A percentile compares a stretch with the other conserved stretches of the same genome.
Conservation (phyloP, 2,329 filamentous ascomycete species). For the Dothiorella sarmentorum region DNA sequence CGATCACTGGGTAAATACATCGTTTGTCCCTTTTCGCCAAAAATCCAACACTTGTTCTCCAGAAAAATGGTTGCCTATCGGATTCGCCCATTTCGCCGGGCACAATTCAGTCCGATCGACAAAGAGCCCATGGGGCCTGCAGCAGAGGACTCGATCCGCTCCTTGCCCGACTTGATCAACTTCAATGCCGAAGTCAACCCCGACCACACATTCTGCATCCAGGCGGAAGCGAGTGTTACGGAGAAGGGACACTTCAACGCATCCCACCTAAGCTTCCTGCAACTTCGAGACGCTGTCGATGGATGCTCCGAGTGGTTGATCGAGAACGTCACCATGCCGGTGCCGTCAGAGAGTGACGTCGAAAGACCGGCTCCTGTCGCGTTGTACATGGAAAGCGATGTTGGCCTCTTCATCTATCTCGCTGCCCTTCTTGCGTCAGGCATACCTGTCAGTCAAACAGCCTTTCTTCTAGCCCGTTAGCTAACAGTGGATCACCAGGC, state of each 20-base stretch:
- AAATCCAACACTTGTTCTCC: too few species aligned
- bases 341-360: not conserved
- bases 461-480: too few species aligned
- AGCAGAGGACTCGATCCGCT: not conserved
- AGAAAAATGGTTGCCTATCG: too few species aligned
- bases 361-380: constrained; percentile 23
- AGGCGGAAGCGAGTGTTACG: constrained; percentile 20
- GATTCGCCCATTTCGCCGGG: not conserved
- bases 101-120: not conserved
- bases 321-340: not conserved
- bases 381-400: constrained; percentile 30
- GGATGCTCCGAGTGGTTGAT: not conserved
- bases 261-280: not conserved
- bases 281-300: not conserved
- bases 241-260: not conserved
- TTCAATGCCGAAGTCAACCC: constrained; percentile 30
- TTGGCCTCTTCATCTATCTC: constrained; percentile 28
- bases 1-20: too few species aligned
- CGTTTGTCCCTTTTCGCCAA: too few species aligned
- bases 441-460: constrained; percentile 21
- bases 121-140: not conserved
- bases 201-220: constrained; percentile 27
- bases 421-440: constrained; percentile 26
- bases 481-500: constrained; percentile 14
- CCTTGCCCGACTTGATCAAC: constrained; percentile 25